Percentiles rank a stretch among this genome's conserved stretches.
phyloP scores from a whole-genome alignment of 2,329 filamentous ascomycete genomes.

The Colletotrichum sp. region DNA sequence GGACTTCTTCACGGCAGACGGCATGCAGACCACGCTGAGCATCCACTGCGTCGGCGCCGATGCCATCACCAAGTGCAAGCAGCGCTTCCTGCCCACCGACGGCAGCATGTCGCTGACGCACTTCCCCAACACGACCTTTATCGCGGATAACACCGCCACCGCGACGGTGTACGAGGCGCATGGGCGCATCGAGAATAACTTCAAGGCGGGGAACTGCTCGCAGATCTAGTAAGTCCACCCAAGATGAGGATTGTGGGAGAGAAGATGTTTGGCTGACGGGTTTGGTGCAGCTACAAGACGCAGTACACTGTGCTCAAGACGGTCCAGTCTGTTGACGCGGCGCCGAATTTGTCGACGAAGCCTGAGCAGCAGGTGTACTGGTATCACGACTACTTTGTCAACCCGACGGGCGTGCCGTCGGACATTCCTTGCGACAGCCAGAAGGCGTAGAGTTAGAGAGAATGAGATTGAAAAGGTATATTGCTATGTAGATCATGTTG shows the following conservation, averaged over 20 bases:
- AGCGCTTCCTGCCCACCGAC: slow-evolving; percentile 2
- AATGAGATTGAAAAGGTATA: background rate
- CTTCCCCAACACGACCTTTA: slow-evolving; percentile 10
- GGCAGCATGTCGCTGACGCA: slow-evolving; percentile 16
- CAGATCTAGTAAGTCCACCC: slow-evolving; percentile 4
- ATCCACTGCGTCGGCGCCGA: slow-evolving; percentile 13
- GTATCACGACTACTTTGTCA: slow-evolving; percentile 16
- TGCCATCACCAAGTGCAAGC: slow-evolving; percentile 13
- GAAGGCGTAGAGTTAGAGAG: background rate
- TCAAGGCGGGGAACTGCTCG: slow-evolving; percentile 13
- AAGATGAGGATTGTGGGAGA: accelerated
- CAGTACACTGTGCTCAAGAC: slow-evolving; percentile 14
- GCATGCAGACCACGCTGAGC: slow-evolving; percentile 15
- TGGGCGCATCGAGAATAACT: slow-evolving; percentile 8
- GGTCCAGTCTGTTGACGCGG: background rate
- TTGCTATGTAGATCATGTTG: background rate
- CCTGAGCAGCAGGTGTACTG: slow-evolving; percentile 13
- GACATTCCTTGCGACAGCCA: slow-evolving; percentile 10
- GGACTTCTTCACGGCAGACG: slow-evolving; percentile 12
- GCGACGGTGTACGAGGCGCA: slow-evolving; percentile 11
- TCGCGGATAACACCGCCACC: slow-evolving; percentile 1
- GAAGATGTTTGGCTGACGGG: background rate
- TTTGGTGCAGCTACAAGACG: slow-evolving; percentile 7
- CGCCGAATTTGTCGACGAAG: slow-evolving; percentile 3
- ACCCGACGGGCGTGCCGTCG: slow-evolving; percentile 5